These are phyloP conservation scores for Chaetoceros muelleri DNA, from an alignment of 108 stramenopile genomes.

Conservation along the genomic window DNA sequence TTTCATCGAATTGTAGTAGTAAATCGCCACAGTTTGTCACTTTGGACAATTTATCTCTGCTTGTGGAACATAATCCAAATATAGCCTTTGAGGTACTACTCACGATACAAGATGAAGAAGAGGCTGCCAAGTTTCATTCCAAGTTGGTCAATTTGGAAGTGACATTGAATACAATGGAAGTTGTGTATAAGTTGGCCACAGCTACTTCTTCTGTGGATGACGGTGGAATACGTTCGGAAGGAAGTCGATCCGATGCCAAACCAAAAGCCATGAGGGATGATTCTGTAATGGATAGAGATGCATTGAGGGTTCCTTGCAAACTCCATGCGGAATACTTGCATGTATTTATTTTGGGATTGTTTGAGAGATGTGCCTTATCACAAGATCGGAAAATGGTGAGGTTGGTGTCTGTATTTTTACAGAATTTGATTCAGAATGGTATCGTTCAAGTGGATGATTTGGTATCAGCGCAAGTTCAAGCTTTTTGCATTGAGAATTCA, in stretches of 20 bases:
- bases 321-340: slow-evolving; percentile 94
- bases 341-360: slow-evolving; percentile 91
- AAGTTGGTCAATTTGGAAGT: slow-evolving; percentile 96
- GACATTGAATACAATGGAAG: slow-evolving; percentile 95
- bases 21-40: slow-evolving; percentile 63
- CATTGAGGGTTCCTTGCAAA: slow-evolving; percentile 29
- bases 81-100: slow-evolving; percentile 85
- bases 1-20: slow-evolving; percentile 44
- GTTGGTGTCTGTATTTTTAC: slow-evolving; percentile 93
- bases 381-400: slow-evolving; percentile 92
- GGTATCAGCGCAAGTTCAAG: slow-evolving; percentile 62
- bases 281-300: too few species aligned
- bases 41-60: slow-evolving; percentile 79
- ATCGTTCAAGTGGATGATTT: slow-evolving; percentile 75
- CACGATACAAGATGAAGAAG: not conserved
- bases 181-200: slow-evolving; percentile 83
- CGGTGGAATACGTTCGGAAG: too few species aligned
- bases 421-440: slow-evolving; percentile 87
- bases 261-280: not conserved
- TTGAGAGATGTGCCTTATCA: slow-evolving; percentile 88
- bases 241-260: too few species aligned
- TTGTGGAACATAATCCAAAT: slow-evolving; percentile 95
- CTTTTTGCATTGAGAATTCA: slow-evolving; percentile 95
- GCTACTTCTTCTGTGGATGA: slow-evolving; percentile 13
- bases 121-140: slow-evolving; percentile 77